Conservation (phyloP, 148 eudicot species). For the Rhododendron vialii region DNA sequence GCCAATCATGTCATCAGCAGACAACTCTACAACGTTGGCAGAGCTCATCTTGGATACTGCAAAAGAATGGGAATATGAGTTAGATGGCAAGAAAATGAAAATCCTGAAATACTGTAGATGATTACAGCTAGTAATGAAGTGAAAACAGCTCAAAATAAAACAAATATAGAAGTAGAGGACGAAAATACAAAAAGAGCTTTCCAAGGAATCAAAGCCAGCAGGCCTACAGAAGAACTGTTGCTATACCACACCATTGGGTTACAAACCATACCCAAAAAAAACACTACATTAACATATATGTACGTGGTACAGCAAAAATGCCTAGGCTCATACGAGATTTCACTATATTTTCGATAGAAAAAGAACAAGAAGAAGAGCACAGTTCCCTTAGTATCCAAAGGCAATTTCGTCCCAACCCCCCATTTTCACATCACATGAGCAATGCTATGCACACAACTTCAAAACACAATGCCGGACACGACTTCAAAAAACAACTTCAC, state of each 20-base stretch:
- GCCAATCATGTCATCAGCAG: constrained; percentile 28
- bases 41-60: constrained; percentile 15
- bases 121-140: not conserved
- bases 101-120: not conserved
- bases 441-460: no score
- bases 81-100: not conserved
- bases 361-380: not conserved
- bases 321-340: not conserved
- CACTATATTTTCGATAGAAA: not conserved
- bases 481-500: no score
- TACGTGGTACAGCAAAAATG: not conserved
- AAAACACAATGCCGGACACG: no score
- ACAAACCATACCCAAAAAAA: not conserved
- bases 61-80: not conserved
- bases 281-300: no score
- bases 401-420: not conserved
- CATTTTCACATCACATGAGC: no score
- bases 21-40: not conserved
- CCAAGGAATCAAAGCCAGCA: not conserved
- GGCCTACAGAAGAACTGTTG: no score
- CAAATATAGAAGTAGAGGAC: not conserved
- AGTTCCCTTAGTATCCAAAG: not conserved
- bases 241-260: not conserved
- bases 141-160: not conserved
- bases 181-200: not conserved